phyloP scores from a whole-genome alignment of 192 early-diverging fungal species.

The Spinellus fusiger region DNA sequence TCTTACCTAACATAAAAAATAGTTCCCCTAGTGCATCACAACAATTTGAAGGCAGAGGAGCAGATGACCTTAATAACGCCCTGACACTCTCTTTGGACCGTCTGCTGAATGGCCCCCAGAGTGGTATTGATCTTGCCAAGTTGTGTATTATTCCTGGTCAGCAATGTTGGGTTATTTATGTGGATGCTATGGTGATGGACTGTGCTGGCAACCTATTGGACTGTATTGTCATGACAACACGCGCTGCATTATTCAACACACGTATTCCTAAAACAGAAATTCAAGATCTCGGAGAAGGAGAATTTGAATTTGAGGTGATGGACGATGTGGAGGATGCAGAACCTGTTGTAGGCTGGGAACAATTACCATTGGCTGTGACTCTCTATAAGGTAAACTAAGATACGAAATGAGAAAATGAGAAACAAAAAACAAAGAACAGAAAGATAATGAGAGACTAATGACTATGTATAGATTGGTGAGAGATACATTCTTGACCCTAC shows the following conservation, averaged over 20 bases:
- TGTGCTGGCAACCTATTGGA: conserved; percentile 86
- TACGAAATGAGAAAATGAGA: background rate
- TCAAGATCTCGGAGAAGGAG: conserved; percentile 72
- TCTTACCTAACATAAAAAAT: background rate
- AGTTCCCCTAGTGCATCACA: conserved; percentile 79
- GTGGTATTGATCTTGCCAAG: conserved; percentile 78
- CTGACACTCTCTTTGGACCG: conserved; percentile 79
- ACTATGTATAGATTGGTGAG: conserved; percentile 61
- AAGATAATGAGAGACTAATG: background rate
- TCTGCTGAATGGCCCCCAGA: conserved; percentile 71
- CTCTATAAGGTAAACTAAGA: conserved; percentile 63
- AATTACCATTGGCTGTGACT: conserved; percentile 80
- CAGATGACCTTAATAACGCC: conserved; percentile 81
- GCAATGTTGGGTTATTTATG: conserved; percentile 86
- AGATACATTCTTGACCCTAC: conserved; percentile 84
- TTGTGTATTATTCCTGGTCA: conserved; percentile 88
- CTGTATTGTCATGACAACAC: conserved; percentile 74
- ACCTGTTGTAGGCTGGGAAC: conserved; percentile 65
- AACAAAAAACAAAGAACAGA: background rate
- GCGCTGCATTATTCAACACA: conserved; percentile 88
- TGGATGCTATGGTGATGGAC: conserved; percentile 88
- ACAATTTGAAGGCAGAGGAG: conserved; percentile 71
- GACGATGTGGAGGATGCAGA: conserved; percentile 86
- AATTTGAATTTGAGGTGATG: conserved; percentile 87
- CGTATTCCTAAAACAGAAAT: conserved; percentile 78